Evolutionary conservation across 176 grass and related monocot genomes (phyloP).

Genomic region (Musa itinerans): DNA sequence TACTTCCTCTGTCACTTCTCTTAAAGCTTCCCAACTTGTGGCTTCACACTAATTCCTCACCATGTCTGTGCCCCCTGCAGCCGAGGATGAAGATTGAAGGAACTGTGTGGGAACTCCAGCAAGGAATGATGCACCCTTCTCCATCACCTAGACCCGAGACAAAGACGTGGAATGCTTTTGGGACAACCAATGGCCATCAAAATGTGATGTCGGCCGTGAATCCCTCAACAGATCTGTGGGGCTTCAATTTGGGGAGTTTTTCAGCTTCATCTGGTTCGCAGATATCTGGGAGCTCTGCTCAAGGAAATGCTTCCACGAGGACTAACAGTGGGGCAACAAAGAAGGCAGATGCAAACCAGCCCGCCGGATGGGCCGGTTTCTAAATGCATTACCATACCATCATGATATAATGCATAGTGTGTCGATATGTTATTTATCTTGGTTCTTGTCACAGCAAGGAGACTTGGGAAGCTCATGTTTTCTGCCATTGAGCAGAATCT

Average conservation of each 20-base stretch:
- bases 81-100: slow-evolving; percentile 83
- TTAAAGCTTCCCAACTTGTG: too few relatives aligned
- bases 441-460: not conserved
- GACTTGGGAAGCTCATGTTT: not conserved
- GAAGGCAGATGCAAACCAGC: slow-evolving; percentile 54
- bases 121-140: slow-evolving; percentile 54
- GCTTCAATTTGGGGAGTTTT: slow-evolving; percentile 57
- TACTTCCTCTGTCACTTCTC: too few relatives aligned
- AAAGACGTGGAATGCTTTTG: slow-evolving; percentile 51
- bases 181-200: slow-evolving; percentile 57
- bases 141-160: slow-evolving; percentile 39
- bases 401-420: not conserved
- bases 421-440: not conserved
- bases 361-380: slow-evolving; percentile 87
- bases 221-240: slow-evolving; percentile 28
- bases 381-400: slow-evolving; percentile 21
- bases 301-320: slow-evolving; percentile 19
- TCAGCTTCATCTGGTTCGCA: slow-evolving; percentile 29
- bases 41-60: too few relatives aligned
- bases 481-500: too few relatives aligned
- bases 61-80: slow-evolving; percentile 17
- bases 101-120: slow-evolving; percentile 64
- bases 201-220: slow-evolving; percentile 18
- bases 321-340: slow-evolving; percentile 14
- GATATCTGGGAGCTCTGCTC: slow-evolving; percentile 22